Evolutionary conservation across 2,329 filamentous ascomycete genomes (phyloP).

Genomic region (Cladosporium oxysporum): DNA sequence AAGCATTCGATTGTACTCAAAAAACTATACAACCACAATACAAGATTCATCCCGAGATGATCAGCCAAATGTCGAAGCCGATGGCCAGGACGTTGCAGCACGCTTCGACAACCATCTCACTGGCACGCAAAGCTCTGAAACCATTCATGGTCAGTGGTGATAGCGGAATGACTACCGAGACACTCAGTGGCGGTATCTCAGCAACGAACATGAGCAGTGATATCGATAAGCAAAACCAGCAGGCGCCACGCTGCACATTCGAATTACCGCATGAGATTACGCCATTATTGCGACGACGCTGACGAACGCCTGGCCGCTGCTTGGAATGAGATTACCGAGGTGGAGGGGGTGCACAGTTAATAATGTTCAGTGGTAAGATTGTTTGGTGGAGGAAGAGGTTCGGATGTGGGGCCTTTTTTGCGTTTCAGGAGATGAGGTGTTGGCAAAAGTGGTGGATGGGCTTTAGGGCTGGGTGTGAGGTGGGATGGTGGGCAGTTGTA

Average conservation of each 20-base stretch:
- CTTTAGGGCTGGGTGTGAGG: background rate
- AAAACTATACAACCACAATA: too few species aligned
- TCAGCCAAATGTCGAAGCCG: too few species aligned
- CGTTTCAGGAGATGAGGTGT: constrained; percentile 10
- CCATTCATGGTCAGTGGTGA: background rate
- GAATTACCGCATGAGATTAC: background rate
- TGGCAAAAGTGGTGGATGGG: constrained; percentile 1
- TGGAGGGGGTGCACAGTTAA: background rate
- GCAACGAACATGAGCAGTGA: background rate
- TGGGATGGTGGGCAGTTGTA: background rate
- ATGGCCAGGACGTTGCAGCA: too few species aligned
- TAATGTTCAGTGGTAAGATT: background rate
- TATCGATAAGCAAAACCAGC: background rate
- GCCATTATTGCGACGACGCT: background rate
- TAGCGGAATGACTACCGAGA: background rate
- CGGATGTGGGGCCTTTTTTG: background rate
- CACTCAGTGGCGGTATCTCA: background rate
- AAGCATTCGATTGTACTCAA: too few species aligned
- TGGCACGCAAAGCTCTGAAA: background rate
- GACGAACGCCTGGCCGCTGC: background rate
- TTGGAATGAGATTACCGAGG: background rate
- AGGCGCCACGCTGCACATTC: background rate
- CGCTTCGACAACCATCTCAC: too few species aligned
- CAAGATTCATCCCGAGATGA: too few species aligned
- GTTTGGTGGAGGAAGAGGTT: background rate